A percentile compares a stretch with the other conserved stretches of the same genome.
Evolutionary conservation across 1,284 basidiomycete species (phyloP).

Genomic region (Xerocomus alliaceus): DNA sequence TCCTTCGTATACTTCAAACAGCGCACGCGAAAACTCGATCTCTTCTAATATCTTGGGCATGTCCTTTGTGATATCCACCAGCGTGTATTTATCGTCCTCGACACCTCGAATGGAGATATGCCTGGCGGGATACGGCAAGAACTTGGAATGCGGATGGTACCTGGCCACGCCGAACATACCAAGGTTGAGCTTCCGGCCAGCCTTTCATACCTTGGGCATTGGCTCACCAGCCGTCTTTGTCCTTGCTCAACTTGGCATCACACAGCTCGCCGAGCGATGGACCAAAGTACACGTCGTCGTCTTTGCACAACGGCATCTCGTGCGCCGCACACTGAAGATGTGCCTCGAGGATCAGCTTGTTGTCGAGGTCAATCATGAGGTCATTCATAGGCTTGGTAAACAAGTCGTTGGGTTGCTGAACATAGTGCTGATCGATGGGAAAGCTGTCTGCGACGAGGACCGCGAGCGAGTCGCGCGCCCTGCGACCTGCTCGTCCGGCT

Average conservation of each 20-base stretch:
- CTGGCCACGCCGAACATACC: constrained; percentile 44
- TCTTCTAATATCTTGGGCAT: constrained; percentile 75
- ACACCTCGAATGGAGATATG: constrained; percentile 79
- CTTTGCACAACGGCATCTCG: constrained; percentile 80
- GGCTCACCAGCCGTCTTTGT: constrained; percentile 73
- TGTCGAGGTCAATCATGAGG: constrained; percentile 77
- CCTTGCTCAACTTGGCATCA: constrained; percentile 61
- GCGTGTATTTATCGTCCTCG: constrained; percentile 80
- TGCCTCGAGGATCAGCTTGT: constrained; percentile 78
- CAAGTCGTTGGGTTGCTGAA: constrained; percentile 73
- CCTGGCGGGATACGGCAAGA: constrained; percentile 77
- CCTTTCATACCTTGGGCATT: background rate
- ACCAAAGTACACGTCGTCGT: constrained; percentile 81
- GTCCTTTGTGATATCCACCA: constrained; percentile 69
- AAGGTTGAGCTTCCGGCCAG: background rate
- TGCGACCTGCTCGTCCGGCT: constrained; percentile 86
- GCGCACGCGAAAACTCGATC: constrained; percentile 83
- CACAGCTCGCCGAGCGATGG: constrained; percentile 61
- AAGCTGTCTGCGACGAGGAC: constrained; percentile 77
- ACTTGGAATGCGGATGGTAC: constrained; percentile 83
- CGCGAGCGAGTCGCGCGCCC: constrained; percentile 83
- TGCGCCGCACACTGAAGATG: constrained; percentile 89
- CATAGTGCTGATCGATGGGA: constrained; percentile 83
- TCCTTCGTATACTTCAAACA: constrained; percentile 88
- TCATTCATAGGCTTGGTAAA: constrained; percentile 70